Percentiles rank a stretch among this genome's conserved stretches.
Conservation (phyloP, 192 early-diverging fungal species). For the Coemansia sp. region DNA sequence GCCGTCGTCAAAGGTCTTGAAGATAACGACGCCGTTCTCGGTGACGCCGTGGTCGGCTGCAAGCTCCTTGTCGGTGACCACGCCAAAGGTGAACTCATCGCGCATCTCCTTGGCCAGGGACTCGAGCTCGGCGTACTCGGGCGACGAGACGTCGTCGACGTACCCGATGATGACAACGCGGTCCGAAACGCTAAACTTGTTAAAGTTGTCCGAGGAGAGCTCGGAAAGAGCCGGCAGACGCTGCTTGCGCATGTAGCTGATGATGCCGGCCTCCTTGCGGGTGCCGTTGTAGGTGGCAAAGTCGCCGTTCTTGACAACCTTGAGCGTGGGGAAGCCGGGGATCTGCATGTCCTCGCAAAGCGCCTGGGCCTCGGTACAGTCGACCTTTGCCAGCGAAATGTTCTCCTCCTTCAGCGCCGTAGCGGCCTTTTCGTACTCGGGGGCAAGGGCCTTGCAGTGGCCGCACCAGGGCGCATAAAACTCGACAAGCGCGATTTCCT, state of each 20-base stretch:
- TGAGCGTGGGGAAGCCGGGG: slow-evolving; percentile 90
- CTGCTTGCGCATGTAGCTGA: slow-evolving; percentile 95
- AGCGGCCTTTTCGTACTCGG: slow-evolving; percentile 92
- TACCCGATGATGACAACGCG: slow-evolving; percentile 87
- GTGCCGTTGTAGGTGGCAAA: slow-evolving; percentile 77
- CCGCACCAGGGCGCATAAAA: slow-evolving; percentile 99
- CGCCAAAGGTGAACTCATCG: slow-evolving; percentile 84
- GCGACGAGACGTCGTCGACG: slow-evolving; percentile 61
- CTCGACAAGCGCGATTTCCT: slow-evolving; percentile 80
- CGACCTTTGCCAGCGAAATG: slow-evolving; percentile 89
- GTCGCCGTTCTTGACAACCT: slow-evolving; percentile 75
- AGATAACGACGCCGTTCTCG: slow-evolving; percentile 72
- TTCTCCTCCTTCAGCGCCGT: slow-evolving; percentile 71
- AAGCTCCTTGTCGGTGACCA: slow-evolving; percentile 61
- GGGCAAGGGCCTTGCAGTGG: slow-evolving; percentile 92
- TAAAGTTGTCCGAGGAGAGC: slow-evolving; percentile 66
- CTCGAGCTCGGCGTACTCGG: slow-evolving; percentile 65
- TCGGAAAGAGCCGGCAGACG: slow-evolving; percentile 74
- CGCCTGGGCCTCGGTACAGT: slow-evolving; percentile 86
- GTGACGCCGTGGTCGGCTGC: slow-evolving; percentile 56
- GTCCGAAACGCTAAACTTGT: slow-evolving; percentile 77
- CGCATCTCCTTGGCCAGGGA: slow-evolving; percentile 74
- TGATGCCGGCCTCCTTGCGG: slow-evolving; percentile 82
- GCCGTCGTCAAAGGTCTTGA: slow-evolving; percentile 90
- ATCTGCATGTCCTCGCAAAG: slow-evolving; percentile 81